phyloP scores from a whole-genome alignment of 2,329 filamentous ascomycete genomes.

The Phaeoacremonium minimum region DNA sequence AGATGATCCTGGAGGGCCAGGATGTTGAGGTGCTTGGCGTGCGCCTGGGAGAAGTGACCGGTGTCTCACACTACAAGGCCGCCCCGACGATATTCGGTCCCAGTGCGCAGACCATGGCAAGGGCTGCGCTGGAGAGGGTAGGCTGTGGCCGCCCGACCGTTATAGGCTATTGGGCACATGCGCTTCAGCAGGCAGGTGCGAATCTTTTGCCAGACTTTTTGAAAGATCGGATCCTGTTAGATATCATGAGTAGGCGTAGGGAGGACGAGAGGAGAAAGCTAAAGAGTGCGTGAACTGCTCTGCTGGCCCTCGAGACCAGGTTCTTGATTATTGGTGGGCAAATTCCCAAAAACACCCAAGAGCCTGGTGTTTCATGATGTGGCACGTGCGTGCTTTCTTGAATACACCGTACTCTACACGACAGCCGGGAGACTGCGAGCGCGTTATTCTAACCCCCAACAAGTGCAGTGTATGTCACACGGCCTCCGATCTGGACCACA shows the following conservation, averaged over 20 bases:
- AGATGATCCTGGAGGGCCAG: constrained; percentile 10
- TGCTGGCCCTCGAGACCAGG: no score
- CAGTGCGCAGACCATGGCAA: constrained; percentile 11
- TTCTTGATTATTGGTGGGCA: no score
- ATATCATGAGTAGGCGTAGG: constrained; percentile 3
- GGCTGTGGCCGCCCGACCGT: constrained; percentile 13
- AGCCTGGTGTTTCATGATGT: background rate
- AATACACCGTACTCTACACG: constrained; percentile 5
- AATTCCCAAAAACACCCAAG: no score
- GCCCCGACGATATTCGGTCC: constrained; percentile 11
- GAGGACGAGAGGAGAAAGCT: constrained; percentile 4
- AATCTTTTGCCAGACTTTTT: constrained; percentile 6
- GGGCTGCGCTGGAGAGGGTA: constrained; percentile 13
- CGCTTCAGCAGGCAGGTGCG: constrained; percentile 7
- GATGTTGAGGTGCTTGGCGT: constrained; percentile 16
- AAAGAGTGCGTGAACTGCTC: constrained; percentile 5
- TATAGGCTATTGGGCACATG: constrained; percentile 13
- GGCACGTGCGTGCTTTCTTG: background rate
- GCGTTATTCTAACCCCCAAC: no score
- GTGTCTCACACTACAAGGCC: constrained; percentile 9
- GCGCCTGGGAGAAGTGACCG: constrained; percentile 13
- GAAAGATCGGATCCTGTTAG: background rate
- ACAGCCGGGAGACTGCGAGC: no score
- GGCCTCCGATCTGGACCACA: no score
- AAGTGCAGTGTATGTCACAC: no score